Base-by-base conservation (phyloP, 1,139 yeast genomes). In the Dujonia santamariae region DNA sequence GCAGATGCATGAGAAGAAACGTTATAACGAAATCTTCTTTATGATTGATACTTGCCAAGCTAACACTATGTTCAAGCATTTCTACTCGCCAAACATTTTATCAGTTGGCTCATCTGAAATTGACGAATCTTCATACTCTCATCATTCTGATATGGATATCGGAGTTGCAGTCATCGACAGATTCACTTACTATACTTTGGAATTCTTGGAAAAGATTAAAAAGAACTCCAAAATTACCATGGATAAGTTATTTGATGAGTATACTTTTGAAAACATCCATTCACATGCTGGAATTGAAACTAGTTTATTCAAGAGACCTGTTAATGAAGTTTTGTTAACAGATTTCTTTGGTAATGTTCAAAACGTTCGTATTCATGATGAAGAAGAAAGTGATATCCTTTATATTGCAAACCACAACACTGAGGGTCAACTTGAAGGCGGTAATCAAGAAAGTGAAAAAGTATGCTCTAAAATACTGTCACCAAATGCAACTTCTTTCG, bases 11-110 rank as follows among this genome's bases (percentile, higher is more conserved):
- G 96, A 92, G 54, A 90, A 90, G 75, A 84, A 85, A 50, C 72
- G 98, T 37, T 92, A 92, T 61, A 88, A 90, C 50, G 98, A 94
- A 64, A 86, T 92, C 28, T 78, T 92, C 53, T 92, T 92, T 60
- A 92, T 92, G 97, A 85, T 92, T 45, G 99, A 92, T 57, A 92
- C 99, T 0, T 92, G 99, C 56, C 98, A 92, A 63, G 98, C 98
- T 20, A 92, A 92, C 59, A 87, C 98, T 14, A 92, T 92, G 98
- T 92, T 85, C 60, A 83, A 94, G 38, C 76, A 85, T 53, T 82
- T 90, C 54, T 88, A 88, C 54, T 85, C 96, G 7, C 98, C 98
- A 26, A 90, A 92, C 54, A 78, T 92, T 31, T 65, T 92, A 38
- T 88, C 97, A 0, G 95, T 92, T 30, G 99, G 98, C 0, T 87